Evolutionary conservation across 2,329 filamentous ascomycete genomes (phyloP), one percentile per base, ranked within the genome.

Genomic region (Cladophialophora chaetospira): DNA sequence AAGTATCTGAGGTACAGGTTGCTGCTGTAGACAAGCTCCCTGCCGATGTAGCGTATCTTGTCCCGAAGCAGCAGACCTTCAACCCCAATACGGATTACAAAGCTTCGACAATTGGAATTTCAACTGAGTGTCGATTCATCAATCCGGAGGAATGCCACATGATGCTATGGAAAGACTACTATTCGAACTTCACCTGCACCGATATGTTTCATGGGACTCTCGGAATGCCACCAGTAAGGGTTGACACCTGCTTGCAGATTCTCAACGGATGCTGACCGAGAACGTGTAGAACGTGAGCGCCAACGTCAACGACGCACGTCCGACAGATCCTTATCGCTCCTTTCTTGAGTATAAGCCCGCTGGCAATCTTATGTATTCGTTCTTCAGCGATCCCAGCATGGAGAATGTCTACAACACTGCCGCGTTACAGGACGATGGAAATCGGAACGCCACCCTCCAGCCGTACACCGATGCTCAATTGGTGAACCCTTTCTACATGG

Each of bases 401-500:
- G 38, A 51, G 25, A 56, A 47, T 19, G 33, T 60, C 9, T 62
- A 62, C 50, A 62, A 62, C 19, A 60, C 57, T n/a, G 53, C 44
- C 15, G 53, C 46, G 13, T 44, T 28, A 8, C 47, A 49, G 23
- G 53, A 47, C 33, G 35, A 40, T 13, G 54, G 43, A 21, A 26
- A 47, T n/a, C 48, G 45, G 10, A 29, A 54, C 17, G 13, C 48
- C 3, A 51, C 45, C 26, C 25, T 58, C 25, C 33, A 29, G 15
- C 60, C 56, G 3, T 44, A 38, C 36, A 15, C 38, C n/a, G 54
- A 62, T 26, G 17, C 43, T 21, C 36, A 62, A 19, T 50, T 62
- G 29, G 46, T 57, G 26, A 62, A 58, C 45, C 47, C 53, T 1
- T 38, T 62, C 23, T 53, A 60, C 29, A 19, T 55, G 10, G 57